Percentiles rank a stretch among this genome's conserved stretches.
Conservation (phyloP, 495 filamentous ascomycete genomes). For the Hapsidospora chrysogenum region DNA sequence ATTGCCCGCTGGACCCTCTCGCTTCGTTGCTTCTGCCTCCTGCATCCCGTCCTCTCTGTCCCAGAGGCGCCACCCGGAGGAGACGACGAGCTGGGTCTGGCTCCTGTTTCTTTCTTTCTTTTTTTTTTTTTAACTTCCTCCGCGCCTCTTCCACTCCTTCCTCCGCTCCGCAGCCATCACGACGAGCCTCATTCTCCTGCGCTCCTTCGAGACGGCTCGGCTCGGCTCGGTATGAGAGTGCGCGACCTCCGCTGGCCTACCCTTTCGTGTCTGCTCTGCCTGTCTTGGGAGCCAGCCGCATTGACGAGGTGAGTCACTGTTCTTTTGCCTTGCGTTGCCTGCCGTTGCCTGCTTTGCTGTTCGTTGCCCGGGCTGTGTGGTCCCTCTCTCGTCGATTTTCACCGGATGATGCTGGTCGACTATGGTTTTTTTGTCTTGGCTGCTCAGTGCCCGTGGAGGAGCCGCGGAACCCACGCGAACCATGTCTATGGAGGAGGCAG, state of each 20-base stretch:
- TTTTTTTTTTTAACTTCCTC: too few relatives aligned
- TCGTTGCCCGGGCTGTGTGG: background rate
- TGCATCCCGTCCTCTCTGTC: background rate
- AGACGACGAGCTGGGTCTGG: too few relatives aligned
- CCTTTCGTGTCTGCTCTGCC: too few relatives aligned
- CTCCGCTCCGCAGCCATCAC: background rate
- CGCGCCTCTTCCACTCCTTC: background rate
- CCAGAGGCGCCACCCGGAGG: too few relatives aligned
- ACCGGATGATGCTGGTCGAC: background rate
- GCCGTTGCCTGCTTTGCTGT: too few relatives aligned
- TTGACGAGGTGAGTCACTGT: background rate
- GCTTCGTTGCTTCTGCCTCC: background rate
- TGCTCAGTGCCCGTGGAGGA: too few relatives aligned
- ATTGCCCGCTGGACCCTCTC: conserved; percentile 1
- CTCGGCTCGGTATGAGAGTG: too few relatives aligned
- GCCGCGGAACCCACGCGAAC: too few relatives aligned
- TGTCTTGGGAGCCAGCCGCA: too few relatives aligned
- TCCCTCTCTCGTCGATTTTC: background rate
- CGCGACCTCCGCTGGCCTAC: too few relatives aligned
- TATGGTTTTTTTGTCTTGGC: background rate
- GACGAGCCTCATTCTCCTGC: background rate
- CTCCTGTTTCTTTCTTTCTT: background rate
- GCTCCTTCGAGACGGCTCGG: too few relatives aligned
- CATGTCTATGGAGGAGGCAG: too few relatives aligned
- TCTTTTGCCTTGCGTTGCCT: background rate